These are phyloP conservation scores for Pseudozyma hubeiensis DNA, from an alignment of 1,284 basidiomycete species.

Conservation along the genomic window DNA sequence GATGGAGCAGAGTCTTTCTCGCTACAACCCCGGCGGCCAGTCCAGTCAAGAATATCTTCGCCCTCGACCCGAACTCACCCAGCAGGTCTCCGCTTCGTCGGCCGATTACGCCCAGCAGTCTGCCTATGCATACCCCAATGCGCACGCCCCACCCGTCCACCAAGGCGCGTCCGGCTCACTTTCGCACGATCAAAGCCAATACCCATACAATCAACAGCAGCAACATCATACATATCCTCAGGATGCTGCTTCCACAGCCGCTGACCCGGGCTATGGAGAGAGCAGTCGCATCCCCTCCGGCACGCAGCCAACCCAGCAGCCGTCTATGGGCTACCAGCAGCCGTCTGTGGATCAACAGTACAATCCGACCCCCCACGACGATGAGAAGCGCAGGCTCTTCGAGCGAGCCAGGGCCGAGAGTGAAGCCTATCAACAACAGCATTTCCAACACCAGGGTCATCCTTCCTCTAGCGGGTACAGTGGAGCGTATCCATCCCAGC, in stretches of 20 bases:
- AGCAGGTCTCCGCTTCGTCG: constrained; percentile 37
- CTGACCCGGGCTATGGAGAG: constrained; percentile 13
- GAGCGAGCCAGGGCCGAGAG: constrained; percentile 62
- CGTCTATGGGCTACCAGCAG: constrained; percentile 13
- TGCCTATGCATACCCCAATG: constrained; percentile 22
- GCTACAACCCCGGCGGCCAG: constrained; percentile 72
- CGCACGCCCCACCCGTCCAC: constrained; percentile 27
- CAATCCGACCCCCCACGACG: constrained; percentile 49
- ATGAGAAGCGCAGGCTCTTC: constrained; percentile 63
- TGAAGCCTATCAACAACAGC: constrained; percentile 61
- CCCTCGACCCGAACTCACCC: constrained; percentile 39
- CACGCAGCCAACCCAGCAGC: constrained; percentile 21
- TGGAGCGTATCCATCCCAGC: constrained; percentile 22
- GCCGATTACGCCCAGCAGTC: constrained; percentile 42
- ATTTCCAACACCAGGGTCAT: constrained; percentile 26
- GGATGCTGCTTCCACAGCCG: constrained; percentile 1
- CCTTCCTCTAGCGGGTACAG: constrained; percentile 16
- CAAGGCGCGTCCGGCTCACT: constrained; percentile 2
- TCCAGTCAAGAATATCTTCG: constrained; percentile 45
- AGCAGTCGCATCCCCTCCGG: constrained; percentile 8
- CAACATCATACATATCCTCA: constrained; percentile 25
- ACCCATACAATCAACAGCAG: constrained; percentile 23
- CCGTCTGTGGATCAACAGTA: constrained; percentile 27
- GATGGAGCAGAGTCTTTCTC: constrained; percentile 88
- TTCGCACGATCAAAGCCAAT: constrained; percentile 69